These are phyloP conservation scores for Dendrostoma leiphaemia DNA, from an alignment of 2,329 filamentous ascomycete species.

Conservation along the genomic window DNA sequence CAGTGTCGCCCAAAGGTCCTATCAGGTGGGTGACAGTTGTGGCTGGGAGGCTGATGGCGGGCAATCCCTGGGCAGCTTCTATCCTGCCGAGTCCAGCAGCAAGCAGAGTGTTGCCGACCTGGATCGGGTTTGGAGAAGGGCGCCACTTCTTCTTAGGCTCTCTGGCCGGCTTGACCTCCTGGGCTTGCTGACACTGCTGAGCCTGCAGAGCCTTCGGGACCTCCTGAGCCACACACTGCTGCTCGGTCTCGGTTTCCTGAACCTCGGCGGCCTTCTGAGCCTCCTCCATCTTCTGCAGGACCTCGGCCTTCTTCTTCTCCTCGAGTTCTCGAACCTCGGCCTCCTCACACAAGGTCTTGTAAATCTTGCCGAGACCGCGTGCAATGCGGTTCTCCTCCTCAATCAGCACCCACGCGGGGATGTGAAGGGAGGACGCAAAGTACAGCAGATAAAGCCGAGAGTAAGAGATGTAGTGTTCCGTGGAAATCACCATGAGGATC, in stretches of 20 bases:
- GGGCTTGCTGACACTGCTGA: slow-evolving; percentile 46
- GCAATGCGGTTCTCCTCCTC: slow-evolving; percentile 76
- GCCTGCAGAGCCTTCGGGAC: slow-evolving; percentile 66
- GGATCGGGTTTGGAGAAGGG: slow-evolving; percentile 63
- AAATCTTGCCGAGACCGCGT: slow-evolving; percentile 69
- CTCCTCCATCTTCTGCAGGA: neutral
- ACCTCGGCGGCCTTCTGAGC: neutral
- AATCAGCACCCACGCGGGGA: slow-evolving; percentile 63
- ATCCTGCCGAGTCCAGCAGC: slow-evolving; percentile 77
- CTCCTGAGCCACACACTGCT: slow-evolving; percentile 59
- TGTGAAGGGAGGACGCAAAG: slow-evolving; percentile 67
- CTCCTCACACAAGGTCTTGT: slow-evolving; percentile 56
- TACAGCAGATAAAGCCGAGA: slow-evolving; percentile 70
- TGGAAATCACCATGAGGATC: slow-evolving; percentile 69
- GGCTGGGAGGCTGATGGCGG: slow-evolving; percentile 63
- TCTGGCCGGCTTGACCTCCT: slow-evolving; percentile 55
- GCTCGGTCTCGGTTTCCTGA: slow-evolving; percentile 34
- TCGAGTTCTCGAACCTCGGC: slow-evolving; percentile 28
- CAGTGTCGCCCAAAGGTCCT: slow-evolving; percentile 76
- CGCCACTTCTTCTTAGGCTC: slow-evolving; percentile 63
- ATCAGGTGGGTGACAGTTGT: slow-evolving; percentile 75
- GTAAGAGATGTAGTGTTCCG: slow-evolving; percentile 75
- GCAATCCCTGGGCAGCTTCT: slow-evolving; percentile 57
- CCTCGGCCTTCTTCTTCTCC: slow-evolving; percentile 25
- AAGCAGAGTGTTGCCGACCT: slow-evolving; percentile 57